A percentile compares a stretch with the other conserved stretches of the same genome.
Conservation (phyloP, 176 grass and related monocot genomes). For the Tuctoria greenei region DNA sequence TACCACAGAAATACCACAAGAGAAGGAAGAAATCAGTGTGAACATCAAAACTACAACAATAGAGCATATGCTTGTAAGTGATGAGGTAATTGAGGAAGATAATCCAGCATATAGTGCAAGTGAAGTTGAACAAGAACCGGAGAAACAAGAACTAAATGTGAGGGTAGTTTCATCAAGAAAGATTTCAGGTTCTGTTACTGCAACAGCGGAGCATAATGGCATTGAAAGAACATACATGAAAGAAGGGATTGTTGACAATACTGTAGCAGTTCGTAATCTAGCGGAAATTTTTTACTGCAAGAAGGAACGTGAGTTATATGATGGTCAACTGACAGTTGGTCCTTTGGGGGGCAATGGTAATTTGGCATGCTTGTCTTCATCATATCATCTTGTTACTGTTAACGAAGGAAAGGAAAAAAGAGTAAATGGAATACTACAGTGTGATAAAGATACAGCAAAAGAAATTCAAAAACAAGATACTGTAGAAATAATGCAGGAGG, state of each 20-base stretch:
- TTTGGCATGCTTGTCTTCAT: constrained; percentile 14
- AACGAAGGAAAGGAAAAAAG: constrained; percentile 30
- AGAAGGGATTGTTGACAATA: not conserved
- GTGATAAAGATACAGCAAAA: not conserved
- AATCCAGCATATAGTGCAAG: not conserved
- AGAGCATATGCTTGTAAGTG: constrained; percentile 7
- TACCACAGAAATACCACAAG: constrained; percentile 2
- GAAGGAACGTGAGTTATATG: constrained; percentile 17
- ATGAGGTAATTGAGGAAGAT: constrained; percentile 14
- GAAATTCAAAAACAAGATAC: too few species aligned
- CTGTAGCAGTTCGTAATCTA: constrained; percentile 21
- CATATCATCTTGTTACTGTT: constrained; percentile 14
- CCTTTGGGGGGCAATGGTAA: constrained; percentile 6
- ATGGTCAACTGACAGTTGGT: constrained; percentile 4
- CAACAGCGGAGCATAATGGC: constrained; percentile 9
- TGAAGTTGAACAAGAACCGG: not conserved
- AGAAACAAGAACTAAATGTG: constrained; percentile 34
- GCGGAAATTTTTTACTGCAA: not conserved
- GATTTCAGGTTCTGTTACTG: constrained; percentile 3
- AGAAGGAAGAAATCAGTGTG: constrained; percentile 36
- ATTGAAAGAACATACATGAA: constrained; percentile 32
- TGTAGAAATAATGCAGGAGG: too few species aligned
- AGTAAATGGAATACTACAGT: constrained; percentile 5
- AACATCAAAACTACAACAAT: constrained; percentile 4
- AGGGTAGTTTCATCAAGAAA: not conserved